Percentiles rank a stretch among this genome's conserved stretches.
These are phyloP conservation scores for Gentiana dahurica DNA, from an alignment of 257 asterid species.

Conservation along the genomic window DNA sequence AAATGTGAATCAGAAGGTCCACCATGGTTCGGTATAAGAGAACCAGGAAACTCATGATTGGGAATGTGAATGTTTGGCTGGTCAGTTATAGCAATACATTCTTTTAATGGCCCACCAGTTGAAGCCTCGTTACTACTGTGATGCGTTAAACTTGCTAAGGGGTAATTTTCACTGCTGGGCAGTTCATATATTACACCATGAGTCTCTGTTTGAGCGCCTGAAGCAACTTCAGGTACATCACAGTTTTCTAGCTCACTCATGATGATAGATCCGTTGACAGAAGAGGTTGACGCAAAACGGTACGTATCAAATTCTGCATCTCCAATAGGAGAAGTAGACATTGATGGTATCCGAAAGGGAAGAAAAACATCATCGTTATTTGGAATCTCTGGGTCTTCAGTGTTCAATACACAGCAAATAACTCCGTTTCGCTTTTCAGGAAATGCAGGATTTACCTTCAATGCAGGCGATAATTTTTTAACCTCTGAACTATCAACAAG, in stretches of 20 bases:
- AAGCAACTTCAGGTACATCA: conserved; percentile 14
- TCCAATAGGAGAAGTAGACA: conserved; percentile 21
- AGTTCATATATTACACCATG: conserved; percentile 11
- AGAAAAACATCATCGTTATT: conserved; percentile 80
- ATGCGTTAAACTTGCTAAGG: background rate
- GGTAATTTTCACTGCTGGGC: conserved; percentile 5
- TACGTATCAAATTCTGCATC: conserved; percentile 27
- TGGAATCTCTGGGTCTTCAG: conserved; percentile 70
- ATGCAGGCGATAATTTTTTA: conserved; percentile 25
- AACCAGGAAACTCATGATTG: conserved; percentile 11
- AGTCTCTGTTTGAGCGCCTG: conserved; percentile 17
- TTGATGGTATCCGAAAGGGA: conserved; percentile 48
- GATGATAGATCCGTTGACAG: conserved; percentile 19
- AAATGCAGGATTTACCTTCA: conserved; percentile 22
- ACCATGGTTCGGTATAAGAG: conserved; percentile 9
- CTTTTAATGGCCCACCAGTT: conserved; percentile 13
- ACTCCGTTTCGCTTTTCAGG: conserved; percentile 60
- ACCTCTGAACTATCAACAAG: conserved; percentile 18
- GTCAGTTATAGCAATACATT: conserved; percentile 17
- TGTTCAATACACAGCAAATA: conserved; percentile 59
- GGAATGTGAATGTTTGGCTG: conserved; percentile 20
- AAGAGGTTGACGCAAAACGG: conserved; percentile 27
- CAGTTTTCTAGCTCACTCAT: conserved; percentile 10
- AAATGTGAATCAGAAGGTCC: conserved; percentile 15
- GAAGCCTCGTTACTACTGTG: conserved; percentile 25